Conservation (phyloP, 164 flowering plant species). For the Vitis rupestris region DNA sequence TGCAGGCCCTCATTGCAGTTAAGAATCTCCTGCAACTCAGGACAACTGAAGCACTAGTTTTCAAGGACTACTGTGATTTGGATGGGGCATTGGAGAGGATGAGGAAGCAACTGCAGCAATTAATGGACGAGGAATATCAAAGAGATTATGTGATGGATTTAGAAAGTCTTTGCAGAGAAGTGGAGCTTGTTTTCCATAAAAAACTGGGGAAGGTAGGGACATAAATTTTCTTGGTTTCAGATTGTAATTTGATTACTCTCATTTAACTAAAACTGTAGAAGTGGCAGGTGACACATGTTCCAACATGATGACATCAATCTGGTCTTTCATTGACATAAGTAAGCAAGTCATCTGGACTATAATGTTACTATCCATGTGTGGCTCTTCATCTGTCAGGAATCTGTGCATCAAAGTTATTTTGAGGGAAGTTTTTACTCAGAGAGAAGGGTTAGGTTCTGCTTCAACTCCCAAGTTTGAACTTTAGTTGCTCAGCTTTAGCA, state of each 20-base stretch:
- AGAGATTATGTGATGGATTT: constrained; percentile 62
- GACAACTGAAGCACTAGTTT: constrained; percentile 47
- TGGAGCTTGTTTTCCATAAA: constrained; percentile 49
- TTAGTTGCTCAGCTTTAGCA: no score
- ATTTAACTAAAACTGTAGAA: background rate
- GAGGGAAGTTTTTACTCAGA: no score
- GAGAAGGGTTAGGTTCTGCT: no score
- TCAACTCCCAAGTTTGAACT: no score
- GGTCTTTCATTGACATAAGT: background rate
- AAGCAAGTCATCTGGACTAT: background rate
- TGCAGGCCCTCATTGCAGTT: constrained; percentile 71
- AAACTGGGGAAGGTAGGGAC: constrained; percentile 54
- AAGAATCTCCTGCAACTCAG: constrained; percentile 68
- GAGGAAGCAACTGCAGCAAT: constrained; percentile 49
- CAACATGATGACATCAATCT: constrained; percentile 17
- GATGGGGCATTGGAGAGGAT: constrained; percentile 60
- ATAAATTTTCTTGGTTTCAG: background rate
- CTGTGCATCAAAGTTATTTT: no score
- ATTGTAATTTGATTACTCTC: background rate
- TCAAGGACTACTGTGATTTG: constrained; percentile 65
- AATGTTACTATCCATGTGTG: no score
- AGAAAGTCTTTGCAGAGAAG: constrained; percentile 73
- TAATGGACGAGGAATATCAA: constrained; percentile 49
- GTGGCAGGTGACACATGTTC: constrained; percentile 19
- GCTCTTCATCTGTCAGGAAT: no score